These are phyloP conservation scores for Luvunga scandens DNA, from an alignment of 345 rosid genomes.

Conservation along the genomic window DNA sequence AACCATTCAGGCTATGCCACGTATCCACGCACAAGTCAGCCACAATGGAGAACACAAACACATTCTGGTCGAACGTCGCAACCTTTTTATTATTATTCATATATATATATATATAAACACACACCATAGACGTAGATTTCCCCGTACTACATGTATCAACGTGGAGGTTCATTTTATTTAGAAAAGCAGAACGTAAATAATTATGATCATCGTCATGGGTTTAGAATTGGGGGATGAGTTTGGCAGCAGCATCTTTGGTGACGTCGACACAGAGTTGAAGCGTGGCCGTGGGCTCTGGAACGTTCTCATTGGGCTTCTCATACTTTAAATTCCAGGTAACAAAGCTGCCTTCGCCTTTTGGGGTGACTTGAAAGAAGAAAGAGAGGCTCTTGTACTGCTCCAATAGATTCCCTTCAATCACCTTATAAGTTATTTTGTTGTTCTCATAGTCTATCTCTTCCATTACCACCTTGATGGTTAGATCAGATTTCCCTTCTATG, in stretches of 20 bases:
- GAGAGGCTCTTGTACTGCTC: slow-evolving; percentile 29
- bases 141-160: too few species aligned
- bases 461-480: slow-evolving; percentile 27
- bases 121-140: too few species aligned
- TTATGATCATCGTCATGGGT: too few species aligned
- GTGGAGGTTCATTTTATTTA: too few species aligned
- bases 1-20: too few species aligned
- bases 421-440: slow-evolving; percentile 20
- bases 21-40: too few species aligned
- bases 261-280: neutral
- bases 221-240: neutral
- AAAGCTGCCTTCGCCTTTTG: slow-evolving; percentile 24
- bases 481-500: neutral
- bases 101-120: too few species aligned
- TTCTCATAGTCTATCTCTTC: slow-evolving; percentile 38
- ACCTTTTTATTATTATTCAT: too few species aligned
- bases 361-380: slow-evolving; percentile 18
- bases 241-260: slow-evolving; percentile 20
- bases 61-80: too few species aligned
- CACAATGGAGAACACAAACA: too few species aligned
- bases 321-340: slow-evolving; percentile 26
- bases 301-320: slow-evolving; percentile 16
- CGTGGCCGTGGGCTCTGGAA: slow-evolving; percentile 10
- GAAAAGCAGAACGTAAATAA: too few species aligned
- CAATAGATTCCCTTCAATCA: slow-evolving; percentile 34